Base-by-base conservation (phyloP, 805 yeast genomes). In the Kockiozyma suomiensis region DNA sequence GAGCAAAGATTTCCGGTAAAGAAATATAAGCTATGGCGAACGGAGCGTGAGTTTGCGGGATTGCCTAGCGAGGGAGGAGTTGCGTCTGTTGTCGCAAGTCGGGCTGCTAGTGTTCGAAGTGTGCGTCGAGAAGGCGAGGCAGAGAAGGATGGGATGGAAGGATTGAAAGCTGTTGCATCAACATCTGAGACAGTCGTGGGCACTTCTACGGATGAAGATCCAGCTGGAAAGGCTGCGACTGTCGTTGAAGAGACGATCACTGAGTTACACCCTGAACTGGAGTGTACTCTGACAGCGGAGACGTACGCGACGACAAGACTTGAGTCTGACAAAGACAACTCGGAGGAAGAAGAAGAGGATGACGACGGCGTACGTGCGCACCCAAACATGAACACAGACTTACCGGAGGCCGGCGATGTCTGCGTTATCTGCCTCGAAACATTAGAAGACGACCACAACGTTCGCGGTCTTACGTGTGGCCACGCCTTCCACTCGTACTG, bases 401-500 rank as follows among this genome's bases (percentile, higher is more conserved):
- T 25, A 19, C 57, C 60, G 15, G n/a, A 55, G 6, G 74, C 63
- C 23, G 83, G 88, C 0, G 94, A 91, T 10, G 72, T 81, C 1
- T 88, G 96, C 77, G 91, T 93, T 12, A 86, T 88, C 65, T 88
- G 96, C 72, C 77, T 89, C 37, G 96, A 88, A 42, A 72, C 76
- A 3, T 78, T 86, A 56, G 87, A 83, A 64, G 81, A 81, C 51
- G 84, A 80, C 13, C 90, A 87, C 54, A 70, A 72, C 0, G 90
- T 89, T 1, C 81, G 96, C 51, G 90, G 90, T 0, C 77, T 90
- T 46, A 76, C 87, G 10, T 89, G 96, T 74, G 90, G 91, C 2
- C 96, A 89, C 73, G 90, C 86, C 1, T 89, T 85, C 79, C 96
- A 89, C 69, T 78, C 85, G 23, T 85, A 81, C 17, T 89, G 96